A percentile compares a stretch with the other conserved stretches of the same genome.
These are phyloP conservation scores for Juglanconis juglandina DNA, from an alignment of 2,329 filamentous ascomycete genomes.

Conservation along the genomic window DNA sequence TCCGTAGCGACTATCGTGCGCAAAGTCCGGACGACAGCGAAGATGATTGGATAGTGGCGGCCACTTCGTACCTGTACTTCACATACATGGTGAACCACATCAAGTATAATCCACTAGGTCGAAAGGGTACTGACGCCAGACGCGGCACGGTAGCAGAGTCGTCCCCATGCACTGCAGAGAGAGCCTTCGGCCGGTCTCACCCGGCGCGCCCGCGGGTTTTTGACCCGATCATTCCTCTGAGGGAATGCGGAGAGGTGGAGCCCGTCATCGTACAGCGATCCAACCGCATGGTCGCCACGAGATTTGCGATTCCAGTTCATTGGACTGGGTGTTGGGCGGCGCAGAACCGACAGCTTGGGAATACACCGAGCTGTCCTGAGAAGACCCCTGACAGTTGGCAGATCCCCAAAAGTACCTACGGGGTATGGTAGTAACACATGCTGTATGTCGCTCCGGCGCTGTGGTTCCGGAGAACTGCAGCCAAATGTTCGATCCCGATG, in stretches of 20 bases:
- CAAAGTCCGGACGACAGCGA: too few species aligned
- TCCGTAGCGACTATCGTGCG: too few species aligned
- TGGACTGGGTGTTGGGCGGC: conserved; percentile 4
- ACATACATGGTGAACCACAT: too few species aligned
- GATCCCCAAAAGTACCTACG: background rate
- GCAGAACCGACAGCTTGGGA: background rate
- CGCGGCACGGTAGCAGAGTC: too few species aligned
- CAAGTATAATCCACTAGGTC: too few species aligned
- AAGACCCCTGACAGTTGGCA: background rate
- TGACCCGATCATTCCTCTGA: background rate
- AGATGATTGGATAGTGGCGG: too few species aligned
- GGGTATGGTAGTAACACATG: conserved; percentile 1
- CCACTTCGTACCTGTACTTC: too few species aligned
- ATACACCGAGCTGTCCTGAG: background rate
- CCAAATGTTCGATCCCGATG: conserved; percentile 1
- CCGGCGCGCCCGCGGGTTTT: background rate
- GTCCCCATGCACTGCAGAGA: too few species aligned
- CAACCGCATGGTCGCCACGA: background rate
- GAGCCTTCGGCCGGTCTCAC: too few species aligned
- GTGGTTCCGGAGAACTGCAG: background rate
- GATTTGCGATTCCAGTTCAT: background rate
- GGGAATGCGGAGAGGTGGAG: conserved; percentile 3
- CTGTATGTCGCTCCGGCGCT: background rate
- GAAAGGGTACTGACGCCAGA: too few species aligned
- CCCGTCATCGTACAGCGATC: background rate